These are phyloP conservation scores for Waltergamsia citrina DNA, from an alignment of 2,329 filamentous ascomycete genomes.

Conservation along the genomic window DNA sequence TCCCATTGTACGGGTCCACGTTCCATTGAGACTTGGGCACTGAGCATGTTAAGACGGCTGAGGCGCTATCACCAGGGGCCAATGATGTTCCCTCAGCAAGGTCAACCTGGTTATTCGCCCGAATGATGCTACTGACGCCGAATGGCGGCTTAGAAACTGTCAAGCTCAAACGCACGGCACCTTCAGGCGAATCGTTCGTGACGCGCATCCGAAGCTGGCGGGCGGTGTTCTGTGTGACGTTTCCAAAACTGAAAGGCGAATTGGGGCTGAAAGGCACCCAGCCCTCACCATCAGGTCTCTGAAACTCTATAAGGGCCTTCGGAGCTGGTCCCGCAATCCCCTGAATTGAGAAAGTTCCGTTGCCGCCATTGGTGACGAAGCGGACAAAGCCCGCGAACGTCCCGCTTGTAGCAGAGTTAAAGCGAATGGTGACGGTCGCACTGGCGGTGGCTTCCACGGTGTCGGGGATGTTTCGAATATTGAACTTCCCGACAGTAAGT, in stretches of 20 bases:
- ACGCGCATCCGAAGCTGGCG: slow-evolving; percentile 39
- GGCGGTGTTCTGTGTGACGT: slow-evolving; percentile 41
- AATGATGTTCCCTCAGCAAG: slow-evolving; percentile 46
- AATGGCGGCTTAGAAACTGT: slow-evolving; percentile 54
- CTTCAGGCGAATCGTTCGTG: slow-evolving; percentile 37
- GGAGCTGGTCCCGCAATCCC: slow-evolving; percentile 39
- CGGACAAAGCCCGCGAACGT: slow-evolving; percentile 39
- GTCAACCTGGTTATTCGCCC: slow-evolving; percentile 44
- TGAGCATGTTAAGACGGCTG: slow-evolving; percentile 43
- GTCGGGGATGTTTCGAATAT: slow-evolving; percentile 33
- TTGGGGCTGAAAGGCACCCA: slow-evolving; percentile 38
- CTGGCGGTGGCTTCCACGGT: slow-evolving; percentile 28
- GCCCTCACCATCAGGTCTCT: slow-evolving; percentile 35
- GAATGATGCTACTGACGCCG: slow-evolving; percentile 41
- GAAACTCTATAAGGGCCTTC: slow-evolving; percentile 42
- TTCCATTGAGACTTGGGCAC: slow-evolving; percentile 50
- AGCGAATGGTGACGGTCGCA: slow-evolving; percentile 32
- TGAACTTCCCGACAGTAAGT: slow-evolving; percentile 36
- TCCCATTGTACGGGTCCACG: slow-evolving; percentile 34
- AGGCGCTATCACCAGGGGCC: slow-evolving; percentile 36
- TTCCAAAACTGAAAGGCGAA: slow-evolving; percentile 42
- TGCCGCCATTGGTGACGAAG: slow-evolving; percentile 38
- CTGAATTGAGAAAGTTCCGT: slow-evolving; percentile 33
- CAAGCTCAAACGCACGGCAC: slow-evolving; percentile 37
- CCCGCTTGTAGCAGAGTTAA: slow-evolving; percentile 33